phyloP scores from a whole-genome alignment of 176 grass and related monocot genomes.

The Rhynchospora breviuscula region DNA sequence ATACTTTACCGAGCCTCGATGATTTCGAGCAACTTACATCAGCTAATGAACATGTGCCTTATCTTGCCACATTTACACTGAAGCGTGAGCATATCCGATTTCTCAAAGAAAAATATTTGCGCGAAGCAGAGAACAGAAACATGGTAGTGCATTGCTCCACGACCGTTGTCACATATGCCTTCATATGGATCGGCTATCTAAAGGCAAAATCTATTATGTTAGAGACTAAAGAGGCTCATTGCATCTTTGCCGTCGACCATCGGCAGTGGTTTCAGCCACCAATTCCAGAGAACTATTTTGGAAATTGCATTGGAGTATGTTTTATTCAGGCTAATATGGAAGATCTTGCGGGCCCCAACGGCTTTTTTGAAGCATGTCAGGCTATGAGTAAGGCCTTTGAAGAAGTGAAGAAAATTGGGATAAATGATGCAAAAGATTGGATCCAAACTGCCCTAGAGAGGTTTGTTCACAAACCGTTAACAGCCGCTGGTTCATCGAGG shows the following conservation, averaged over 20 bases:
- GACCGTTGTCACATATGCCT: conserved; percentile 25
- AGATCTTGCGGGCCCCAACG: conserved; percentile 18
- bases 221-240: background rate
- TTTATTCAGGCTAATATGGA: conserved; percentile 11
- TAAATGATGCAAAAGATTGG: conserved; percentile 15
- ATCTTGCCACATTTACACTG: conserved; percentile 31
- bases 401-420: conserved; percentile 9
- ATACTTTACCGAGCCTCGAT: background rate
- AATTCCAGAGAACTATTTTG: conserved; percentile 32
- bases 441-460: background rate
- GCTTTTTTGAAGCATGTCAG: conserved; percentile 15
- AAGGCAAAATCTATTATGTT: background rate
- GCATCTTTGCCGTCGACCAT: conserved; percentile 26
- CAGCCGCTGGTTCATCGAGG: conserved; percentile 22
- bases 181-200: conserved; percentile 35
- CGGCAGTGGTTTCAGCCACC: conserved; percentile 22
- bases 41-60: background rate
- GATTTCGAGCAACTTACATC: background rate
- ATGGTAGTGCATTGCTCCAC: conserved; percentile 20
- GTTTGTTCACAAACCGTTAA: background rate
- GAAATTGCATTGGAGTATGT: conserved; percentile 35
- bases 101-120: conserved; percentile 12
- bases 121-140: background rate
- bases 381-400: conserved; percentile 26
- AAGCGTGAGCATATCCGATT: conserved; percentile 11